Base-by-base conservation (phyloP, 2,329 filamentous ascomycete genomes). In the Beauveria sp. region DNA sequence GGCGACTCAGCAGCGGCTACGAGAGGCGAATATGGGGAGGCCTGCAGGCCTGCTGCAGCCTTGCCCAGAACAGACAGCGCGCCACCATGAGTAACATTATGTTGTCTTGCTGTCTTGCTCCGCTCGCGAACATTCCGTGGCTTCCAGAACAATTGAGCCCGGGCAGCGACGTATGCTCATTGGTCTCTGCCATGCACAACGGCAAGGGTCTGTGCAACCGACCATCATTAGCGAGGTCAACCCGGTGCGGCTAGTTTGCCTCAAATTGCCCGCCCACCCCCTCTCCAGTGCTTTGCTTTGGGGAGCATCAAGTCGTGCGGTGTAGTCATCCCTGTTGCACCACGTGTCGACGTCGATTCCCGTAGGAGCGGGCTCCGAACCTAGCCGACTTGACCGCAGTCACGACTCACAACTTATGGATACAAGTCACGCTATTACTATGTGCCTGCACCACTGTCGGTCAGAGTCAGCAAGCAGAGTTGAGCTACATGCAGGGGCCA, bases 291-390 rank as follows among this genome's bases (percentile, higher is more conserved):
- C 34, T 37, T 51, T 51, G 22, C 37, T n/a, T 28, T 43, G 14
- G 34, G 30, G 12, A 34, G 30, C 12, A 5, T 37, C 20, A 28
- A 56, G 30, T 44, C 20, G 22, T 48, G 30, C 20, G 20, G 16
- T 22, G 46, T 30, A 14, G 34, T 37, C 16, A 61, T 61, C 59
- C 59, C 59, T 61, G 59, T 50, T 48, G n/a, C 24, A 52, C 60
- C 54, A 62, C 60, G 60, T 62, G 60, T 54, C 54, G 41, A 46
- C 28, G n/a, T 28, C 54, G 60, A 62, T 62, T 55, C 59, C 60
- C 46, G 43, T 26, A 48, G 47, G 44, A 44, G 47, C 47, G 22
- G 24, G 22, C 28, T 50, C 30, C 22, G 7, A 20, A 22, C 18
- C 55, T 40, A 37, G 18, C 20, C 22, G 30, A 22, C 34, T 30